Base-by-base conservation (phyloP, 495 filamentous ascomycete genomes). In the Penicillium verhagenii region DNA sequence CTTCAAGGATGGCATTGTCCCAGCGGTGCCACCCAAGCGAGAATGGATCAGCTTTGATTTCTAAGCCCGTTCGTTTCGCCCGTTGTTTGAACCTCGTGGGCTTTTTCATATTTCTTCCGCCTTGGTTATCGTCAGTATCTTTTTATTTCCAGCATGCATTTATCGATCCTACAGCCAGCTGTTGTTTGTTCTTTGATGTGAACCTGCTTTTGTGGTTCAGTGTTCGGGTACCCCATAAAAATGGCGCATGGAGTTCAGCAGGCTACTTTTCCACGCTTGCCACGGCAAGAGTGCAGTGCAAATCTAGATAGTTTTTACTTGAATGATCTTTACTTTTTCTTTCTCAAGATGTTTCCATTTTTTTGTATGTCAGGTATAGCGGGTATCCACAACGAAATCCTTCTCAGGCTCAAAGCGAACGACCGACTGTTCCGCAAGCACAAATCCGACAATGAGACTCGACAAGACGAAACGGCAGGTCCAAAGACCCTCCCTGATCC, bases 21-120 rank as follows among this genome's bases (percentile, higher is more conserved):
- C 90, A 0, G 75, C 83, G 50, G 75, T 89, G 18, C 84, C 90
- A 28, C 90, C 90, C 2, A 85, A 82, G 77, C 77, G 79, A 47
- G 90, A 90, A 68, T 89, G 81, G 76, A 82, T 87, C 59, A 63
- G 72, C n/a, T 92, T 85, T 74, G 81, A 89, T 62, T 86, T 90
- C 64, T 89, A 66, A 72, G 31, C 19, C 18, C 37, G 3, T 35
- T n/a, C 13, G 13, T 13, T n/a, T n/a, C n/a, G n/a, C n/a, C n/a
- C n/a, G n/a, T n/a, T n/a, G n/a, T n/a, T n/a, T n/a, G n/a, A n/a
- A n/a, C n/a, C n/a, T n/a, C n/a, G n/a, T n/a, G n/a, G n/a, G 16
- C 11, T 43, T 11, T 43, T 21, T 20, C 1, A 8, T 43, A 2
- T 19, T 20, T 20, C 4, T 43, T 8, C 11, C n/a, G n/a, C n/a